phyloP scores from a whole-genome alignment of 148 eudicot genomes.

The Silene uniflora region DNA sequence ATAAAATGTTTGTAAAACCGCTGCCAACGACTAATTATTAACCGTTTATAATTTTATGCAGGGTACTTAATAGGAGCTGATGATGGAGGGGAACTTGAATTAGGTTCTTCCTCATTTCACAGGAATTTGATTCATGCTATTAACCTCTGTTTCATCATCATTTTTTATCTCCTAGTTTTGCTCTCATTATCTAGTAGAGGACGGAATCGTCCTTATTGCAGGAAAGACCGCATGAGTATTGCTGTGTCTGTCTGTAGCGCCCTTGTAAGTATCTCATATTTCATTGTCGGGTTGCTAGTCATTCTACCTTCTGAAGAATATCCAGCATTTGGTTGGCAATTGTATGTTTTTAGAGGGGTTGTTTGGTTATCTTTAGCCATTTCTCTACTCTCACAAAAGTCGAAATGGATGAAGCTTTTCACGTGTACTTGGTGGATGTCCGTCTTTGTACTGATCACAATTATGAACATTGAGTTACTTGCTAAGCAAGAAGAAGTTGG shows the following conservation, averaged over 20 bases:
- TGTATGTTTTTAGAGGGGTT: slow-evolving; percentile 16
- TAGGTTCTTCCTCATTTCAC: slow-evolving; percentile 23
- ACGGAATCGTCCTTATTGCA: background rate
- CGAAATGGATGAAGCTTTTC: slow-evolving; percentile 17
- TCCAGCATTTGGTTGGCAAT: slow-evolving; percentile 15
- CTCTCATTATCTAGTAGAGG: slow-evolving; percentile 3
- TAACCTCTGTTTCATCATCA: slow-evolving; percentile 11
- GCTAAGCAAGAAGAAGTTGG: slow-evolving; percentile 12
- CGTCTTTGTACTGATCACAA: slow-evolving; percentile 16
- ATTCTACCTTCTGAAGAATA: slow-evolving; percentile 13
- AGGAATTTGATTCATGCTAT: slow-evolving; percentile 15
- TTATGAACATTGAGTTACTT: slow-evolving; percentile 14
- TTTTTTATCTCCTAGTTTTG: slow-evolving; percentile 14
- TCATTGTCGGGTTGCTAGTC: slow-evolving; percentile 15
- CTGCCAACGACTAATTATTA: background rate
- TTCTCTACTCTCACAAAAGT: slow-evolving; percentile 13
- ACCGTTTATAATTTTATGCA: slow-evolving; percentile 12
- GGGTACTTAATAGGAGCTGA: slow-evolving; percentile 8
- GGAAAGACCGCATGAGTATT: slow-evolving; percentile 14
- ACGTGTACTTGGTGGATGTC: slow-evolving; percentile 21
- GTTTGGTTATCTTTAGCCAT: slow-evolving; percentile 20
- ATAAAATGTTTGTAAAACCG: too few species aligned
- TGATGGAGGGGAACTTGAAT: slow-evolving; percentile 6
- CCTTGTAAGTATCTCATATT: slow-evolving; percentile 19
- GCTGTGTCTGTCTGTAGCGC: slow-evolving; percentile 15